These are phyloP conservation scores for Aspergillus incahuasiensis DNA, from an alignment of 495 filamentous ascomycete genomes.

Conservation along the genomic window DNA sequence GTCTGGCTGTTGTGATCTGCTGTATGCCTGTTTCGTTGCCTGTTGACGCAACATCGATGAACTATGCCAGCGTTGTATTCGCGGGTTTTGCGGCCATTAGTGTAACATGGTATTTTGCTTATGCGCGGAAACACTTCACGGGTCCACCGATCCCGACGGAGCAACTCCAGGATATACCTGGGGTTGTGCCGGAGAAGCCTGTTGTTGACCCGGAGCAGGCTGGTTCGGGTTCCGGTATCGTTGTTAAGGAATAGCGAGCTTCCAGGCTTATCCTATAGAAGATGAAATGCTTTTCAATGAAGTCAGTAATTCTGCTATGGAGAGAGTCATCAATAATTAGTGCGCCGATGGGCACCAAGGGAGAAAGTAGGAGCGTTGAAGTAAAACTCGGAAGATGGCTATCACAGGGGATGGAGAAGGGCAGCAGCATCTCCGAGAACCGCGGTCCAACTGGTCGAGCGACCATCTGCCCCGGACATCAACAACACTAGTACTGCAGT, in stretches of 20 bases:
- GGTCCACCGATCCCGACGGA: constrained; percentile 56
- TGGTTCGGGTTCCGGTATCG: constrained; percentile 17
- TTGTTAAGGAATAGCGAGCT: constrained; percentile 18
- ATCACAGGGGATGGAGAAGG: constrained; percentile 9
- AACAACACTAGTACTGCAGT: constrained; percentile 5
- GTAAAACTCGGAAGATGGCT: neutral
- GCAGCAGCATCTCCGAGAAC: constrained; percentile 26
- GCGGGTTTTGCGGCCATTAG: constrained; percentile 53
- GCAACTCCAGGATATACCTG: constrained; percentile 28
- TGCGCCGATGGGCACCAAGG: too few species aligned
- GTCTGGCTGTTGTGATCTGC: constrained; percentile 48
- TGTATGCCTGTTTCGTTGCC: constrained; percentile 54
- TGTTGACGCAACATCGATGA: constrained; percentile 43
- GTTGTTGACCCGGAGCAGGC: constrained; percentile 22
- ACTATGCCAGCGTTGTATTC: constrained; percentile 64
- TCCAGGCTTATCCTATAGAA: neutral
- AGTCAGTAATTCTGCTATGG: neutral
- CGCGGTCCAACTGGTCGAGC: constrained; percentile 27
- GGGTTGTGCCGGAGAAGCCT: constrained; percentile 34
- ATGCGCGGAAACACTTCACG: constrained; percentile 65
- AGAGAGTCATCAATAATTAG: too few species aligned
- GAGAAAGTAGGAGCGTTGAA: neutral
- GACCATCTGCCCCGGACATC: neutral
- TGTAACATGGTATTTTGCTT: constrained; percentile 61
- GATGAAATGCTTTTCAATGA: neutral